Percentiles rank a stretch among this genome's conserved stretches.
These are phyloP conservation scores for Phytophthora melonis DNA, from an alignment of 352 stramenopile genomes.

Conservation along the genomic window DNA sequence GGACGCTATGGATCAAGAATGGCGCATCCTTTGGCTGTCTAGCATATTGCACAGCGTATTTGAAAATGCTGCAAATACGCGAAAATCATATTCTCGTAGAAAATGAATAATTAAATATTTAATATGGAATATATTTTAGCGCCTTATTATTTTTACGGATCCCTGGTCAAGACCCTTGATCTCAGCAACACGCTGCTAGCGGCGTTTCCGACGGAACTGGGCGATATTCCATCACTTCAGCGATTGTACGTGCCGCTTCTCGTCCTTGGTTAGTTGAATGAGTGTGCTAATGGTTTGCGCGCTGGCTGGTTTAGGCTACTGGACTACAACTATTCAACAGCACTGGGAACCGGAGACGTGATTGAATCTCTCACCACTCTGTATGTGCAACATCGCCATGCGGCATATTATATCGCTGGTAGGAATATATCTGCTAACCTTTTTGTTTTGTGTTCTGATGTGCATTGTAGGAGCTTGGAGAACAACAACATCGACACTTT, in stretches of 20 bases:
- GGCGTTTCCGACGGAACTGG: background rate
- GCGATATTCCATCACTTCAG: background rate
- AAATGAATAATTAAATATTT: too few relatives aligned
- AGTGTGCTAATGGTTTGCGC: background rate
- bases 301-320: slow-evolving; percentile 3
- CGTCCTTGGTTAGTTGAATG: background rate
- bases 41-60: too few relatives aligned
- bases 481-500: slow-evolving; percentile 12
- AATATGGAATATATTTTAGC: too few relatives aligned
- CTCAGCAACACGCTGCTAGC: background rate
- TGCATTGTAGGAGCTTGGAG: background rate
- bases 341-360: background rate
- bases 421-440: background rate
- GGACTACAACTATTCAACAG: slow-evolving; percentile 22
- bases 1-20: too few relatives aligned
- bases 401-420: background rate
- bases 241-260: background rate
- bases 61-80: too few relatives aligned
- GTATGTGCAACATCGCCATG: background rate
- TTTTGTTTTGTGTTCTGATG: background rate
- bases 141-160: too few relatives aligned
- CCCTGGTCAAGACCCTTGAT: background rate
- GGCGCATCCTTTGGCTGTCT: too few relatives aligned
- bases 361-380: slow-evolving; percentile 17
- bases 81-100: too few relatives aligned